phyloP scores from a whole-genome alignment of 1,284 basidiomycete species.

The Trichosporon coremiiforme region DNA sequence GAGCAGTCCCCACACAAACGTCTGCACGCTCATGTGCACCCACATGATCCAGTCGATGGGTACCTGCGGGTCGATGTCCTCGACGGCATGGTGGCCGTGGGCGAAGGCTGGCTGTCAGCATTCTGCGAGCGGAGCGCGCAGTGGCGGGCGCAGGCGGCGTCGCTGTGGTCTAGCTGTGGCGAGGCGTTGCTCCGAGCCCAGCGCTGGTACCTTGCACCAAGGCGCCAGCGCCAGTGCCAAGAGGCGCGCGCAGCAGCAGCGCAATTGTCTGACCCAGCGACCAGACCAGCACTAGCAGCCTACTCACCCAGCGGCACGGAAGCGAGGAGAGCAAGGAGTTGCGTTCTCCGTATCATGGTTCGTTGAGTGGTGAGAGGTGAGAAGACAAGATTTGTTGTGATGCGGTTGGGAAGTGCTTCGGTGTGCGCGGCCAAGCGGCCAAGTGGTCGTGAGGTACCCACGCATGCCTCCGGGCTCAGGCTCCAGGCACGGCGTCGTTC shows the following conservation, averaged over 20 bases:
- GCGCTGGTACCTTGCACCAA: too few relatives aligned
- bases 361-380: not conserved
- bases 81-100: slow-evolving; percentile 64
- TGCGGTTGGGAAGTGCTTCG: not conserved
- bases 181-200: too few relatives aligned
- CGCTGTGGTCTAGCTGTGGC: too few relatives aligned
- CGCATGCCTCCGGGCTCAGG: slow-evolving; percentile 14
- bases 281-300: too few relatives aligned
- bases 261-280: too few relatives aligned
- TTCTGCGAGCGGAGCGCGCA: not conserved
- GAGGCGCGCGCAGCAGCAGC: too few relatives aligned
- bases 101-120: slow-evolving; percentile 35
- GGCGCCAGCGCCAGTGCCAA: too few relatives aligned
- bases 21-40: slow-evolving; percentile 76
- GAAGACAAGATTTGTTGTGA: not conserved
- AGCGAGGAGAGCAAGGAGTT: too few relatives aligned
- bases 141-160: too few relatives aligned
- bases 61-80: slow-evolving; percentile 66
- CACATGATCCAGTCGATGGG: slow-evolving; percentile 75
- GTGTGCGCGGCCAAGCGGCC: not conserved
- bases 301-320: too few relatives aligned
- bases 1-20: slow-evolving; percentile 73
- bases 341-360: not conserved
- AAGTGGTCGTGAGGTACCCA: not conserved
- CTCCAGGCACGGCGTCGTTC: not conserved